phyloP scores from a whole-genome alignment of 345 rosid genomes.

The Citrus australasica region DNA sequence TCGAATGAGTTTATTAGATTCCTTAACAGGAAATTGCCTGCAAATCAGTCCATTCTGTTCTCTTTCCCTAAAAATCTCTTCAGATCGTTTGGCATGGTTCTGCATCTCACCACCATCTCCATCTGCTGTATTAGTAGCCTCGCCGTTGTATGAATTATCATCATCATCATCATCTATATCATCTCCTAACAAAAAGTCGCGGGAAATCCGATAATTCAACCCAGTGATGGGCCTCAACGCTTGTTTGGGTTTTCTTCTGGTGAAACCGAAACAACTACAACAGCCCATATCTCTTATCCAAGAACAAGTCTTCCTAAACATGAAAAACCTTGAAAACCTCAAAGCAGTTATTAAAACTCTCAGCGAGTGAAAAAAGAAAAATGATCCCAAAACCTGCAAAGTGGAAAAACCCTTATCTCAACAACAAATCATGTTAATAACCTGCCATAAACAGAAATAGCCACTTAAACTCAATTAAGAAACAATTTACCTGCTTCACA shows the following conservation, averaged over 20 bases:
- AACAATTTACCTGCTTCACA: background rate
- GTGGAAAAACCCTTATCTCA: slow-evolving; percentile 8
- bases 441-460: background rate
- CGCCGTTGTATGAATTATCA: slow-evolving; percentile 49
- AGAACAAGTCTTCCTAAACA: slow-evolving; percentile 56
- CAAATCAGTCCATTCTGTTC: slow-evolving; percentile 72
- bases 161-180: slow-evolving; percentile 49
- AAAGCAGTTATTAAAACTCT: slow-evolving; percentile 16
- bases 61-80: slow-evolving; percentile 73
- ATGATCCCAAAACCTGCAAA: slow-evolving; percentile 32
- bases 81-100: slow-evolving; percentile 51
- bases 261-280: slow-evolving; percentile 86
- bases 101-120: slow-evolving; percentile 50
- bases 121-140: slow-evolving; percentile 44
- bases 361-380: slow-evolving; percentile 13
- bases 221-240: slow-evolving; percentile 28
- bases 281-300: slow-evolving; percentile 75
- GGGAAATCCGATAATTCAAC: slow-evolving; percentile 41
- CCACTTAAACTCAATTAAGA: background rate
- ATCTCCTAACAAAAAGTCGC: slow-evolving; percentile 54
- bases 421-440: background rate
- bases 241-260: slow-evolving; percentile 40
- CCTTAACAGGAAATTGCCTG: slow-evolving; percentile 87
- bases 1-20: slow-evolving; percentile 73
- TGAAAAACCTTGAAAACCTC: slow-evolving; percentile 23